Percentiles rank a stretch among this genome's conserved stretches.
Conservation (phyloP, 192 early-diverging fungal species). For the Linnemannia elongata region DNA sequence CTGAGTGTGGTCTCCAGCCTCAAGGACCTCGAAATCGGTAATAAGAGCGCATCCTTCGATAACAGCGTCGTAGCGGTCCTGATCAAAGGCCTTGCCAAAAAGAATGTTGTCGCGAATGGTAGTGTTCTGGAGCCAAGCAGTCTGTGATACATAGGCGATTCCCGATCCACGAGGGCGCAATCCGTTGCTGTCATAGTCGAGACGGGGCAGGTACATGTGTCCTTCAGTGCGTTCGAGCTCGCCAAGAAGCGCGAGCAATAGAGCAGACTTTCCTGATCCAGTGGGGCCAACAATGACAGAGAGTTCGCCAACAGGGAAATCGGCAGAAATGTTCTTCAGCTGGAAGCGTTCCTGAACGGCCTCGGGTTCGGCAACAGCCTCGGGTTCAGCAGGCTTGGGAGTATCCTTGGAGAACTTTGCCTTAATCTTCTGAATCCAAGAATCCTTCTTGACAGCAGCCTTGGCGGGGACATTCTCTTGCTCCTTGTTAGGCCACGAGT, state of each 20-base stretch:
- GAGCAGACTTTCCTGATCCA: constrained; percentile 89
- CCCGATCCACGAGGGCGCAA: constrained; percentile 60
- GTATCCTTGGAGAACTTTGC: constrained; percentile 28
- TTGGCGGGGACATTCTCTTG: constrained; percentile 33
- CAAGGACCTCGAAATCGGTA: constrained; percentile 67
- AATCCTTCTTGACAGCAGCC: constrained; percentile 23
- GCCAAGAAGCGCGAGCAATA: constrained; percentile 88
- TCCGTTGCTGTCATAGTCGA: constrained; percentile 25
- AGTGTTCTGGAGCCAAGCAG: constrained; percentile 76
- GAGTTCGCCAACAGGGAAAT: constrained; percentile 77
- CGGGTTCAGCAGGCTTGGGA: constrained; percentile 6
- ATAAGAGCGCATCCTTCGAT: constrained; percentile 70
- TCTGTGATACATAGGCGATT: constrained; percentile 87
- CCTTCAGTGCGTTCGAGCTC: constrained; percentile 75
- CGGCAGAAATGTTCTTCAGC: constrained; percentile 72
- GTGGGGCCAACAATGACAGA: constrained; percentile 88
- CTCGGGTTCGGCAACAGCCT: constrained; percentile 18
- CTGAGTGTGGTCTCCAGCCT: constrained; percentile 68
- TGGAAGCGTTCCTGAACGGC: constrained; percentile 57
- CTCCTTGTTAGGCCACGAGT: constrained; percentile 47
- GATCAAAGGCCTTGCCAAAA: constrained; percentile 69
- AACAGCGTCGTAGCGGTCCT: constrained; percentile 64
- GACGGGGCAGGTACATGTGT: constrained; percentile 59
- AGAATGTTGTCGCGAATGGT: constrained; percentile 84
- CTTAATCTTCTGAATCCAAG: constrained; percentile 27